Percentiles rank a stretch among this genome's conserved stretches.
Conservation (phyloP, 2,329 filamentous ascomycete species). For the Pseudohalonectria lignicola region DNA sequence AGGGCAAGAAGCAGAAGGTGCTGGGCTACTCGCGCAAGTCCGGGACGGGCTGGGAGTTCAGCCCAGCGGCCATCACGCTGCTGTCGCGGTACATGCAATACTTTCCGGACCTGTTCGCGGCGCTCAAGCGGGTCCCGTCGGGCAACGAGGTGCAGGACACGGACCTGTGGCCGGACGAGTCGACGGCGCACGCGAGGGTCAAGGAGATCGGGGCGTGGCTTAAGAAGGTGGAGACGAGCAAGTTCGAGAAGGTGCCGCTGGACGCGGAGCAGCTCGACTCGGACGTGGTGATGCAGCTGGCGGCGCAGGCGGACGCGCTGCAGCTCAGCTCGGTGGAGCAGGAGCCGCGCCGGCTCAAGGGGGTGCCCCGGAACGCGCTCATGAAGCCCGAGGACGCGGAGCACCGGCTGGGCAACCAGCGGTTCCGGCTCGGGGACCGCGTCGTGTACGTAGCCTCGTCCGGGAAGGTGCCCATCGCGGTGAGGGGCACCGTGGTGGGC, state of each 20-base stretch:
- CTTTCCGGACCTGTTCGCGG: slow-evolving; percentile 92
- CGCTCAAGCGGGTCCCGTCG: slow-evolving; percentile 74
- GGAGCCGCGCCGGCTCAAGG: slow-evolving; percentile 59
- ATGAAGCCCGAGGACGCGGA: slow-evolving; percentile 95
- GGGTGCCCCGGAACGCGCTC: slow-evolving; percentile 76
- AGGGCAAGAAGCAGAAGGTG: slow-evolving; percentile 90
- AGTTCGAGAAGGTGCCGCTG: slow-evolving; percentile 88
- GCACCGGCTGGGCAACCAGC: slow-evolving; percentile 77
- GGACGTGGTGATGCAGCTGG: slow-evolving; percentile 71
- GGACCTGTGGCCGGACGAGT: slow-evolving; percentile 69
- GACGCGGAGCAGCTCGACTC: slow-evolving; percentile 96
- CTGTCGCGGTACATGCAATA: slow-evolving; percentile 82
- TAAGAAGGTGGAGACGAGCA: slow-evolving; percentile 82
- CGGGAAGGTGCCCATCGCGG: slow-evolving; percentile 88
- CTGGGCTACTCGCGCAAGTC: slow-evolving; percentile 87
- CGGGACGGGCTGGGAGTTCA: slow-evolving; percentile 90
- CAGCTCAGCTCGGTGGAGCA: slow-evolving; percentile 38
- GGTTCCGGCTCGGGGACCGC: slow-evolving; percentile 76
- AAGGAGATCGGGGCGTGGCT: slow-evolving; percentile 94
- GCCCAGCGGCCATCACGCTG: slow-evolving; percentile 67
- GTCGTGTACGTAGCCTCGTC: slow-evolving; percentile 88
- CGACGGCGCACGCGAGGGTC: slow-evolving; percentile 64
- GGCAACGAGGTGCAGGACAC: slow-evolving; percentile 75
- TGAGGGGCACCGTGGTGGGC: slow-evolving; percentile 86
- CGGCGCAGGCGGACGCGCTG: slow-evolving; percentile 55